Evolutionary conservation across 805 yeast genomes (phyloP), one percentile per base, ranked within the genome.

Genomic region (Candida silvicultrix): DNA sequence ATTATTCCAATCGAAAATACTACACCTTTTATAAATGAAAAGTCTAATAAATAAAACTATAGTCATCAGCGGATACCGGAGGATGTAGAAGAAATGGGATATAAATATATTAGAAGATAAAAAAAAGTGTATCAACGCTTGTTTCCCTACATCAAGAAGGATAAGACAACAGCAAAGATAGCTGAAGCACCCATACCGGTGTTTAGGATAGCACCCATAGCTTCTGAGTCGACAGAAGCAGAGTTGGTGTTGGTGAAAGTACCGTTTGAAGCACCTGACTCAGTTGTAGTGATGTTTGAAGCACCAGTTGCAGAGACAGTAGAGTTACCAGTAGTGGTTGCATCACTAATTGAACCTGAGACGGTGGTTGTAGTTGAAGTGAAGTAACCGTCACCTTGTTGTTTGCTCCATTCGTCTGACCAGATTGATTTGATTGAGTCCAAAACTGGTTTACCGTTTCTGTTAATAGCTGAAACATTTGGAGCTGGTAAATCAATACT

Each of bases 401-500:
- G 64, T n/a, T 53, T 45, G 9, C 52, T 40, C 51, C 46, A 60
- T 29, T 48, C 63, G 32, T 52, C 46, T 31, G 62, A 60, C 74
- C 73, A 68, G 42, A 56, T 58, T 14, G 64, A 54, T 23, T 56
- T 55, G 46, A 69, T 63, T 3, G 62, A 49, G 38, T 56, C 57
- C 44, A 68, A 58, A 36, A 68, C 56, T 31, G 62, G 53, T 45
- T 60, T 51, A 50, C 73, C 74, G 49, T 57, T 62, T 46, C 49
- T 57, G 60, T 63, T 63, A 29, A 54, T 55, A 14, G 67, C 70
- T 16, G 58, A 53, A 45, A 67, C 62, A 46, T 69, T 61, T 52
- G 73, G 69, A 31, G 69, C 67, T 45, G 71, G 70, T 45, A 68
- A 46, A 15, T 45, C 61, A 32, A 54, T 48, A 23, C 45, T 44